These are phyloP conservation scores for Scytalidium sp. DNA, from an alignment of 2,329 filamentous ascomycete species.

Conservation along the genomic window DNA sequence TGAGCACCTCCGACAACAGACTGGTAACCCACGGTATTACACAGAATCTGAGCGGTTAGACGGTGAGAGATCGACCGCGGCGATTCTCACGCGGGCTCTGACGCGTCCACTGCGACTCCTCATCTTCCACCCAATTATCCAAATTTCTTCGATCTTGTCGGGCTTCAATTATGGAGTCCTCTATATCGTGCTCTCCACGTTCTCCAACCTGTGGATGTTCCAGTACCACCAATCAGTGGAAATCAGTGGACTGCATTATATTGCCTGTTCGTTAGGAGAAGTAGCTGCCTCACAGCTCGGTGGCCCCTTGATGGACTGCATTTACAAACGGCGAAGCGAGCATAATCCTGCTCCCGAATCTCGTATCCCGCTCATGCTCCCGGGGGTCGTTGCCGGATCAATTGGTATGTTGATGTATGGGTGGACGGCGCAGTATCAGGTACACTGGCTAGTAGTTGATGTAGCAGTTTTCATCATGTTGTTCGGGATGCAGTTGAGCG, in stretches of 20 bases:
- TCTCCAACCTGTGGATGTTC: slow-evolving; percentile 52
- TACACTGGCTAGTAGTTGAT: slow-evolving; percentile 53
- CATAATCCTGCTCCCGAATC: slow-evolving; percentile 60
- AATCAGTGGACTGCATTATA: slow-evolving; percentile 53
- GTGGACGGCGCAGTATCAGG: slow-evolving; percentile 48
- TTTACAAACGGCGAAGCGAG: slow-evolving; percentile 7
- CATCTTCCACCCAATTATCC: slow-evolving; percentile 49
- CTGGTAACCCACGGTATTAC: slow-evolving; percentile 31
- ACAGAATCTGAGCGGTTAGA: slow-evolving; percentile 50
- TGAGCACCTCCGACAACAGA: slow-evolving; percentile 43
- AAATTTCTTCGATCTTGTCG: slow-evolving; percentile 47
- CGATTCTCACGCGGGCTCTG: slow-evolving; percentile 35
- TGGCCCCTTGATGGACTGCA: slow-evolving; percentile 24
- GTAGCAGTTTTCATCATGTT: slow-evolving; percentile 48
- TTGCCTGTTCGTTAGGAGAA: slow-evolving; percentile 43
- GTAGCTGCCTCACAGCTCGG: slow-evolving; percentile 27
- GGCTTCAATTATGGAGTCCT: slow-evolving; percentile 48
- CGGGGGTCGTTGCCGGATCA: slow-evolving; percentile 50
- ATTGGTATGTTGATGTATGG: slow-evolving; percentile 55
- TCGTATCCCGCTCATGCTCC: slow-evolving; percentile 55
- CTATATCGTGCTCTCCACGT: slow-evolving; percentile 56
- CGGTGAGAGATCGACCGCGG: slow-evolving; percentile 19
- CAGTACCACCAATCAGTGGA: slow-evolving; percentile 53
- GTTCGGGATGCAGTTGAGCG: slow-evolving; percentile 34
- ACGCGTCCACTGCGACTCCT: slow-evolving; percentile 44